Evolutionary conservation across 352 stramenopile species (phyloP), one percentile per base, ranked within the genome.

Genomic region (Pilasporangium apinafurcum): DNA sequence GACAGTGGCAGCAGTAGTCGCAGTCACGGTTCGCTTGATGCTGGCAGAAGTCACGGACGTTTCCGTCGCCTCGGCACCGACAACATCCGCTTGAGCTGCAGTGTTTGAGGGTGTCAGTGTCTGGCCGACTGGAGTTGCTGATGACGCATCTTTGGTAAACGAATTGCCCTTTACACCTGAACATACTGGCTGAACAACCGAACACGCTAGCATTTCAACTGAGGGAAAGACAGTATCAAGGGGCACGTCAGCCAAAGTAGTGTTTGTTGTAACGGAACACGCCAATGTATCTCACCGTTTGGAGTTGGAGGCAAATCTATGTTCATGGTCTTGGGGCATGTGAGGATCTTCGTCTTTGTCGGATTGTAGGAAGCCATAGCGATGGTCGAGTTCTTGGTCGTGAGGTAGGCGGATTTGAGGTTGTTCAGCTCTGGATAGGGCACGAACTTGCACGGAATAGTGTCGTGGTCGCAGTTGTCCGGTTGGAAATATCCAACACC

Each of bases 321-420:
- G 20, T 40, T 55, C 38, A 84, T 67, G 38, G 41, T 53, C 7
- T 37, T 45, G 1, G 74, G 74, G n/a, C 70, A 86, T 0, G 42
- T 56, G 7, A 81, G 44, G 21, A 77, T 70, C 17, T 44, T 41
- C 20, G 48, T 49, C 18, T 67, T 64, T 39, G 30, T 44, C 2
- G 70, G 58, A 14, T 25, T 63, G 55, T 61, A 91, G 20, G 45
- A 50, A 18, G 63, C 47, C 30, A 55, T 26, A 29, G 32, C 81
- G 17, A 86, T 25, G 0, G 66, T 82, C 25, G 77, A 86, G n/a
- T 55, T 55, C 38, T 62, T 62, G 0, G 77, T 90, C 0, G 62
- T 79, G 5, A 70, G 83, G 68, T 85, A 92, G n/a, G 74, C 74
- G 30, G 61, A 63, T 51, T 86, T 84, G 27, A 92, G 63, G 53